Percentiles rank a stretch among this genome's conserved stretches.
phyloP scores from a whole-genome alignment of 78 protist species.

The Planoprotostelium fungivorum region DNA sequence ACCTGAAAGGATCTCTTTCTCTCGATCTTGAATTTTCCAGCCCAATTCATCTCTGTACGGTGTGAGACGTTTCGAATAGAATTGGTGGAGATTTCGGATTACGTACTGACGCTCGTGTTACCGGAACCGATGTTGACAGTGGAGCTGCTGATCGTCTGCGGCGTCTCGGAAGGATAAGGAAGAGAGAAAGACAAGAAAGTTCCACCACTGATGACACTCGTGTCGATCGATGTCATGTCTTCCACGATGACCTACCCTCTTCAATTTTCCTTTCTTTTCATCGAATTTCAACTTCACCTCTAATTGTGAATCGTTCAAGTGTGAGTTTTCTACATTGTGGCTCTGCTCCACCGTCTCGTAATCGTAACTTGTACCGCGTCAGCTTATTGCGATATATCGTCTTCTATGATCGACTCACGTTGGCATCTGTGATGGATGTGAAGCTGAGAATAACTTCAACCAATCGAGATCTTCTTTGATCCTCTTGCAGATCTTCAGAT shows the following conservation, averaged over 20 bases:
- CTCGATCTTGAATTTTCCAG: not conserved
- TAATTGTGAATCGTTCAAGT: not conserved
- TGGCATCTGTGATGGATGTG: not conserved
- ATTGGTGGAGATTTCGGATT: too few relatives aligned
- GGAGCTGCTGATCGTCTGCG: not conserved
- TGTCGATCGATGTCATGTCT: not conserved
- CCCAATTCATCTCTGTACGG: not conserved
- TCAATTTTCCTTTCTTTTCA: not conserved
- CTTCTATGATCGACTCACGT: not conserved
- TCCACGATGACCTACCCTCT: not conserved
- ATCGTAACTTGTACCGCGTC: not conserved
- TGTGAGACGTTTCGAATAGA: too few relatives aligned
- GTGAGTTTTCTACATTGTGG: not conserved
- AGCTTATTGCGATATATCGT: not conserved
- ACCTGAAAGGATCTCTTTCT: not conserved
- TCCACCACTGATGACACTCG: not conserved
- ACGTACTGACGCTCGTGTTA: not conserved
- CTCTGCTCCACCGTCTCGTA: not conserved
- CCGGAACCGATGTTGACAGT: not conserved
- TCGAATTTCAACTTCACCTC: not conserved
- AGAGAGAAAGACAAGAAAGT: not conserved
- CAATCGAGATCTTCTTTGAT: not conserved
- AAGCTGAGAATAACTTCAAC: not conserved
- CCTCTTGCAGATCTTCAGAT: not conserved
- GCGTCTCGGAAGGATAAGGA: not conserved